Conservation (phyloP, 345 rosid species). For the Gossypium mustelinum region DNA sequence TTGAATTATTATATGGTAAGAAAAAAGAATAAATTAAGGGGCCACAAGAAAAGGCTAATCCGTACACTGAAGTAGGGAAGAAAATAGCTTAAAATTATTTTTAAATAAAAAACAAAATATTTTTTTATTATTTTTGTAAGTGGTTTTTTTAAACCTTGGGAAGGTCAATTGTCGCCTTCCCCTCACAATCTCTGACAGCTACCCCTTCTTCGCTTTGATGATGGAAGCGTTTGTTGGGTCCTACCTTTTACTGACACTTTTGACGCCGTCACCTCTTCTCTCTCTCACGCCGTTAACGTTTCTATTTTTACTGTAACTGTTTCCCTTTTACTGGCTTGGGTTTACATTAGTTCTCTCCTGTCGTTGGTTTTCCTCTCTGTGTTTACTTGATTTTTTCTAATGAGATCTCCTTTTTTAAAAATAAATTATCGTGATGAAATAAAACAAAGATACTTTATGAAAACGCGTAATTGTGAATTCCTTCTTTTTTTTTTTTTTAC, state of each 20-base stretch:
- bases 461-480: too few relatives aligned
- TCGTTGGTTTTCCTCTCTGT: too few relatives aligned
- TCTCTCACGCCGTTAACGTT: constrained; percentile 5
- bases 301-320: background rate
- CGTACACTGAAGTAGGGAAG: background rate
- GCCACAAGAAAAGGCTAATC: background rate
- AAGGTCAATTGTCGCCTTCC: constrained; percentile 23
- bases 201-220: background rate
- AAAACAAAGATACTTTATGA: background rate
- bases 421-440: background rate
- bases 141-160: constrained; percentile 24
- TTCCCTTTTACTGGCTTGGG: background rate
- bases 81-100: background rate
- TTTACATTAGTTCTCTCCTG: too few relatives aligned
- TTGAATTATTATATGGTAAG: background rate
- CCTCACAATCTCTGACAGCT: constrained; percentile 1
- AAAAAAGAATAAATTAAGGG: background rate
- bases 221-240: background rate
- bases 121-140: too few relatives aligned
- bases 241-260: background rate
- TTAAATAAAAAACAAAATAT: too few relatives aligned
- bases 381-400: too few relatives aligned
- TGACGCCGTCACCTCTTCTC: background rate
- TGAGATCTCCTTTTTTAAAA: too few relatives aligned
- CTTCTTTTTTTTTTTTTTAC: too few relatives aligned